Percentiles rank a stretch among this genome's conserved stretches.
phyloP scores from a whole-genome alignment of 441 rosid species.

The Erodium chrysanthum region DNA sequence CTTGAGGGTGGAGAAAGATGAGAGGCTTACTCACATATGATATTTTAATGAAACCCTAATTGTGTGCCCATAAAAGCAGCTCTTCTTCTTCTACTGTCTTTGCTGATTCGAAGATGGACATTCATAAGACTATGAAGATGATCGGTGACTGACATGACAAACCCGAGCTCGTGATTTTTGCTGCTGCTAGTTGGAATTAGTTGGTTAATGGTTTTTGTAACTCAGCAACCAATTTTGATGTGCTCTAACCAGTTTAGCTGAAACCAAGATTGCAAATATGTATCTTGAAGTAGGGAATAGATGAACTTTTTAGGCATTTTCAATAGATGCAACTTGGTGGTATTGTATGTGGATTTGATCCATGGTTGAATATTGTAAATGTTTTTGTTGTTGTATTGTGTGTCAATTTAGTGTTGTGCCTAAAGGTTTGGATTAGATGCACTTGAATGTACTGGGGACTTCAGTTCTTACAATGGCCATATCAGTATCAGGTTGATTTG shows the following conservation, averaged over 20 bases:
- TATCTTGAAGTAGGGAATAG: background rate
- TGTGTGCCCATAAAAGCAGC: no score
- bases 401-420: background rate
- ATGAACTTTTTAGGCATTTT: background rate
- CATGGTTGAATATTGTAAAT: background rate
- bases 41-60: no score
- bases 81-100: no score
- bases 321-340: background rate
- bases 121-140: background rate
- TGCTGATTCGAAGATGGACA: no score
- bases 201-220: background rate
- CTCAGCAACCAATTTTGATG: conserved; percentile 23
- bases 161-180: conserved; percentile 1
- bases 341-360: background rate
- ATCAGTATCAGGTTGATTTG: no score
- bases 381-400: no score
- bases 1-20: conserved; percentile 54
- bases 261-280: no score
- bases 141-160: background rate
- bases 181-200: background rate
- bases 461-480: no score
- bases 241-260: conserved; percentile 5
- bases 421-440: background rate
- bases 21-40: background rate
- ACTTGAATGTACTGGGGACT: background rate